phyloP scores from a whole-genome alignment of 192 early-diverging fungal genomes.

The Oehlia diaphana region DNA sequence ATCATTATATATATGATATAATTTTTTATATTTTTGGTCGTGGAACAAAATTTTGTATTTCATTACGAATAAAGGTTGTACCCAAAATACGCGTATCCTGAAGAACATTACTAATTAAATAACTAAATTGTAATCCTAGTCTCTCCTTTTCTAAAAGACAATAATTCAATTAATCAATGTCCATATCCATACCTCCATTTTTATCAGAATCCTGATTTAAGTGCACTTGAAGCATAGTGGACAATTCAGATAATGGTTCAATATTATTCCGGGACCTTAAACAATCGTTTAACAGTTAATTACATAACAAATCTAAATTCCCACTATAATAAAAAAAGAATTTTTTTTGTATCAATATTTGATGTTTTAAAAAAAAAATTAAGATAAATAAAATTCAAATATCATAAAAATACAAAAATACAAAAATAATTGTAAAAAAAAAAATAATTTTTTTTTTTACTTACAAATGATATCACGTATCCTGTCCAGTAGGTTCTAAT shows the following conservation, averaged over 20 bases:
- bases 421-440: no score
- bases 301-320: conserved; percentile 75
- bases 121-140: conserved; percentile 57
- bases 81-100: conserved; percentile 91
- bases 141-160: conserved; percentile 41
- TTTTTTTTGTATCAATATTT: no score
- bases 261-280: conserved; percentile 87
- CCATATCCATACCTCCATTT: background rate
- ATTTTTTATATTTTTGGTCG: conserved; percentile 34
- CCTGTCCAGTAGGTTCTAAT: conserved; percentile 51
- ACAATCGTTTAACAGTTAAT: conserved; percentile 74
- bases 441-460: background rate
- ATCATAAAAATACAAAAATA: background rate
- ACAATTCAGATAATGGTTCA: conserved; percentile 79
- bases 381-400: no score
- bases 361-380: no score
- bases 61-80: conserved; percentile 75
- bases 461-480: conserved; percentile 58
- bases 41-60: conserved; percentile 77
- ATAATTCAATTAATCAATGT: background rate
- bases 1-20: no score
- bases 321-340: conserved; percentile 39
- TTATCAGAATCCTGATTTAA: conserved; percentile 43
- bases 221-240: conserved; percentile 67
- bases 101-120: conserved; percentile 78